Evolutionary conservation across 352 stramenopile species (phyloP).

Genomic region (Sclerospora graminicola): DNA sequence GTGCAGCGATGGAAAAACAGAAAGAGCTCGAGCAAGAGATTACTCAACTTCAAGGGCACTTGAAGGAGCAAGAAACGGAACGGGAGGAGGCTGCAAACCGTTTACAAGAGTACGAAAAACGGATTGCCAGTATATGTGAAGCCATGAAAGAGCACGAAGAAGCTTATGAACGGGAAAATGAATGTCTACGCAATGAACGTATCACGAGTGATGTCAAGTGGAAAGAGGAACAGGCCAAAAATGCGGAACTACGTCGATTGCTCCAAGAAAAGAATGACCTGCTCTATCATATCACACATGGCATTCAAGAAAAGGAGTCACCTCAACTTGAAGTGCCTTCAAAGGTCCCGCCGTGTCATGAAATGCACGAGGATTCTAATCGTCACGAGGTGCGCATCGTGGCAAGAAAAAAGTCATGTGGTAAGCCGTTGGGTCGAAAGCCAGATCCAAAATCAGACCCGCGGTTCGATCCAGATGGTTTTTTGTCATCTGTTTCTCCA

Average conservation of each 20-base stretch:
- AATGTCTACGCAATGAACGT: constrained; percentile 29
- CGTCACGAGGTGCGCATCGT: too few species aligned
- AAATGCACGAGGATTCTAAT: too few species aligned
- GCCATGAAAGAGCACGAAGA: constrained; percentile 66
- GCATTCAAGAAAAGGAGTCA: constrained; percentile 13
- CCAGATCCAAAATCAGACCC: too few species aligned
- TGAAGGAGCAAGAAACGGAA: constrained; percentile 38
- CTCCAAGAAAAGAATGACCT: constrained; percentile 64
- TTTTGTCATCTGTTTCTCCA: too few species aligned
- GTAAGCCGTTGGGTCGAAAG: too few species aligned
- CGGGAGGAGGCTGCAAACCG: constrained; percentile 54
- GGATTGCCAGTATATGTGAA: constrained; percentile 54
- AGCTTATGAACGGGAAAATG: constrained; percentile 44
- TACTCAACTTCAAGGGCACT: constrained; percentile 16
- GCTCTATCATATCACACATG: constrained; percentile 34
- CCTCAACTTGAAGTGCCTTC: too few species aligned
- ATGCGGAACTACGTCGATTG: constrained; percentile 37
- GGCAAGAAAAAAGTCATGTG: too few species aligned
- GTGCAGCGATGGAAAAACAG: too few species aligned
- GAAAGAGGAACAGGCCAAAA: constrained; percentile 45
- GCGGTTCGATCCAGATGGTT: too few species aligned
- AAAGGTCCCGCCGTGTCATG: too few species aligned
- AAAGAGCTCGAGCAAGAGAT: too few species aligned
- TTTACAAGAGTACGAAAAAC: constrained; percentile 62
- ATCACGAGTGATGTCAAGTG: constrained; percentile 22